Base-by-base conservation (phyloP, 225 moss, liverwort and hornwort species). In the Asterella californica region DNA sequence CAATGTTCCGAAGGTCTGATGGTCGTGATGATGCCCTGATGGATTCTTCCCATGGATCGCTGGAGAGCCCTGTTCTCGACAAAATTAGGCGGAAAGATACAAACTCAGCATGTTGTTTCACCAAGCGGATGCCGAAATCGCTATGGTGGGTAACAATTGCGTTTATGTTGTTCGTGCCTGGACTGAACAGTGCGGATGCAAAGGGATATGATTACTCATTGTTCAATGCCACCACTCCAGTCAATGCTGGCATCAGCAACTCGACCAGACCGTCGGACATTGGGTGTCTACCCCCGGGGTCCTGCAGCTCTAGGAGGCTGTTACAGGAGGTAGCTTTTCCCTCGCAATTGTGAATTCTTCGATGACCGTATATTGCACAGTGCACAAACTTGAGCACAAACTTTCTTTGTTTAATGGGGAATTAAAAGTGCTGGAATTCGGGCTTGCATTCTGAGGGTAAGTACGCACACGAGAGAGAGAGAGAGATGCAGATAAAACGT, bases 241-340 rank as follows among this genome's bases (percentile, higher is more conserved):
- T 52, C 50, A 30, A 57, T 6, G 59, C 19, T 50, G 27, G 54
- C 54, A 59, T 30, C 21, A 22, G 45, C 14, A 76, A 67, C 25
- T 48, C 57, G 19, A 45, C 47, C 17, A 50, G 47, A 7, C 59
- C 67, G n/a, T 69, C 73, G 29, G 45, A 33, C 15, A 74, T 0
- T 24, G 62, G 3, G 4, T 85, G 82, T 72, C 70, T 76, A 53
- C 25, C 61, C 21, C 10, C 52, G 37, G 82, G 77, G 30, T 73
- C 80, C 42, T 85, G 85, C 38, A 55, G 25, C 46, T 65, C 65
- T 5, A 77, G 48, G 8, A 48, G 85, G 71, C 63, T 73, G 12
- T 68, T 82, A 18, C 57, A 65, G 17, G 70, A 83, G 82, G 85
- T 85, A 37, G 57, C 47, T 59, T 70, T 18, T 76, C 11, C 18